These are phyloP conservation scores for Wallacemonas sp. DNA, from an alignment of 208 protist genomes.

Conservation along the genomic window DNA sequence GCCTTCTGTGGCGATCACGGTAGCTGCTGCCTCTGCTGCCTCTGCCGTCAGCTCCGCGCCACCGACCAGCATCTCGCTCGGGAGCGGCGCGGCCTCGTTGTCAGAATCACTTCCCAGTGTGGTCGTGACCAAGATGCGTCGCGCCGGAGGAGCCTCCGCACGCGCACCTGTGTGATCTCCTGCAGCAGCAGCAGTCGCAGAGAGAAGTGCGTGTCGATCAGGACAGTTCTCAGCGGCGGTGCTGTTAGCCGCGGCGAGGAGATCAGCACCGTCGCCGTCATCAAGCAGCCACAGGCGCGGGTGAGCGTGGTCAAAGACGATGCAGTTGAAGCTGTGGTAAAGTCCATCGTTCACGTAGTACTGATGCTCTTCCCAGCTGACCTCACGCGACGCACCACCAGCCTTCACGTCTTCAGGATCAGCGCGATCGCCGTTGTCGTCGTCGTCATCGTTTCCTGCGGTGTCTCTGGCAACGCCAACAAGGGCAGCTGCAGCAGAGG, in stretches of 20 bases:
- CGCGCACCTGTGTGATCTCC: no score
- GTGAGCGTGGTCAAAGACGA: slow-evolving; percentile 79
- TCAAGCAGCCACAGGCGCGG: slow-evolving; percentile 49
- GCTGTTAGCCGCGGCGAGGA: not conserved
- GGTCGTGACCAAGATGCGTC: not conserved
- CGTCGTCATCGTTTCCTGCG: slow-evolving; percentile 10
- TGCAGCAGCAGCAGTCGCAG: not conserved
- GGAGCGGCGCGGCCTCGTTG: no score
- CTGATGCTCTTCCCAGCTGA: slow-evolving; percentile 40
- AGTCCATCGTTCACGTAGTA: slow-evolving; percentile 90
- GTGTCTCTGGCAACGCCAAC: no score
- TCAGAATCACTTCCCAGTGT: slow-evolving; percentile 1
- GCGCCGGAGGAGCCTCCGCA: no score
- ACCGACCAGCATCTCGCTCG: no score
- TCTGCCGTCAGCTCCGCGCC: not conserved
- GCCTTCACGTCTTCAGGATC: not conserved
- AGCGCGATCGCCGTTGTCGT: slow-evolving; percentile 23
- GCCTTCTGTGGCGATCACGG: not conserved
- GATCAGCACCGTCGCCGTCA: slow-evolving; percentile 30
- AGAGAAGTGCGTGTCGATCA: no score
- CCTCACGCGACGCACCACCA: not conserved
- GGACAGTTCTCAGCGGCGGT: not conserved
- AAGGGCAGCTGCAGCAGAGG: no score
- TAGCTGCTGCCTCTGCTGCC: not conserved
- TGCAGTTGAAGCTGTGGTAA: slow-evolving; percentile 88